Evolutionary conservation across 148 eudicot species (phyloP).

Genomic region (Rhododendron griersonianum): DNA sequence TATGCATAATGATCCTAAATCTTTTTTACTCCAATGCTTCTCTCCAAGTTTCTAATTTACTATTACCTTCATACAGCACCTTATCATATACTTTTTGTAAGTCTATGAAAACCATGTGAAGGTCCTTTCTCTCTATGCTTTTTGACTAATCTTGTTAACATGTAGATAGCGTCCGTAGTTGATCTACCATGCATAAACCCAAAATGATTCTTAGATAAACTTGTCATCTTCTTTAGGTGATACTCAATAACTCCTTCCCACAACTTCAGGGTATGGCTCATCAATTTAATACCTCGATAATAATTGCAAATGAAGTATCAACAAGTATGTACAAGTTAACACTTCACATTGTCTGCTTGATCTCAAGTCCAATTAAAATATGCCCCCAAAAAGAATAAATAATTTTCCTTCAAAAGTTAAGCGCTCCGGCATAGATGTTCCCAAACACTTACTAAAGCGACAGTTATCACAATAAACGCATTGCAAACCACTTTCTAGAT

Average conservation of each 20-base stretch:
- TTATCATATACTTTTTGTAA: not conserved
- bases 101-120: not conserved
- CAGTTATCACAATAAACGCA: not conserved
- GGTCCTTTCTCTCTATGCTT: not conserved
- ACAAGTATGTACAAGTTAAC: not conserved
- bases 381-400: not conserved
- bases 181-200: not conserved
- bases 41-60: not conserved
- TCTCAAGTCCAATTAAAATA: not conserved
- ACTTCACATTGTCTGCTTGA: not conserved
- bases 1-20: not conserved
- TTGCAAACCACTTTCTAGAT: not conserved
- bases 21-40: not conserved
- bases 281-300: not conserved
- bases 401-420: not conserved
- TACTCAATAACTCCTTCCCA: not conserved
- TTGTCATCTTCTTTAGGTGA: not conserved
- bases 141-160: not conserved
- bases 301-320: not conserved
- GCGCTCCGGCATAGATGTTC: not conserved
- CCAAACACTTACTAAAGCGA: not conserved
- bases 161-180: not conserved
- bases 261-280: not conserved
- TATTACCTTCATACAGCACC: not conserved
- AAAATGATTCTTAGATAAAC: not conserved